Conservation (phyloP, 139 green algal species). For the Chlamydomonas eustigma region DNA sequence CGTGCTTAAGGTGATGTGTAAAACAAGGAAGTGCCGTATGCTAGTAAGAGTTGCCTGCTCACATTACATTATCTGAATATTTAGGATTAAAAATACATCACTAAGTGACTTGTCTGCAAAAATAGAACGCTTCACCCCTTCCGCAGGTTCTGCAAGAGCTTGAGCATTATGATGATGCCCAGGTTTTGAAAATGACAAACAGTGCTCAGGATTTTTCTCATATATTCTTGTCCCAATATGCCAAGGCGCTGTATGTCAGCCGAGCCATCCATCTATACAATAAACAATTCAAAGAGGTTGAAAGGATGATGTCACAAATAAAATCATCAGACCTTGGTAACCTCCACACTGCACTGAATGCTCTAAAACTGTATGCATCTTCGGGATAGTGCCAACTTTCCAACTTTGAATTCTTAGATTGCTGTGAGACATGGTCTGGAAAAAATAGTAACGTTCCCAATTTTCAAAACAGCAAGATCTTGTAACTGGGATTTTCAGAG, state of each 20-base stretch:
- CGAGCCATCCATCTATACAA: conserved; percentile 3
- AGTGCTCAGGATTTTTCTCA: conserved; percentile 2
- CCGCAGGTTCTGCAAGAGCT: background rate
- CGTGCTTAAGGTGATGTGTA: background rate
- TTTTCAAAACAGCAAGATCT: no score
- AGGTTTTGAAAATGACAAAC: background rate
- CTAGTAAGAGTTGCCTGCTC: background rate
- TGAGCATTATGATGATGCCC: background rate
- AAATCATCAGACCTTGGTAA: no score
- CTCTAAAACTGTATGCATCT: no score
- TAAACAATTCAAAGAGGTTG: background rate
- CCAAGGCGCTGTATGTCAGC: conserved; percentile 4
- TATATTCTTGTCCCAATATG: background rate
- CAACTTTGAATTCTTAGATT: no score
- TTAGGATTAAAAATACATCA: no score
- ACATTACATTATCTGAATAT: background rate
- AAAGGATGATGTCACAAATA: no score
- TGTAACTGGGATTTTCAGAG: no score
- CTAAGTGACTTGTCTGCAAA: background rate
- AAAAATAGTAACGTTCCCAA: no score
- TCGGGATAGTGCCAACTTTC: no score
- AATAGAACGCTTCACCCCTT: background rate
- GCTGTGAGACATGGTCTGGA: no score
- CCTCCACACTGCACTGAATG: no score
- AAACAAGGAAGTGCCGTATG: background rate